Percentiles rank a stretch among this genome's conserved stretches.
phyloP scores from a whole-genome alignment of 495 filamentous ascomycete species.

The Penicillium arizonense region DNA sequence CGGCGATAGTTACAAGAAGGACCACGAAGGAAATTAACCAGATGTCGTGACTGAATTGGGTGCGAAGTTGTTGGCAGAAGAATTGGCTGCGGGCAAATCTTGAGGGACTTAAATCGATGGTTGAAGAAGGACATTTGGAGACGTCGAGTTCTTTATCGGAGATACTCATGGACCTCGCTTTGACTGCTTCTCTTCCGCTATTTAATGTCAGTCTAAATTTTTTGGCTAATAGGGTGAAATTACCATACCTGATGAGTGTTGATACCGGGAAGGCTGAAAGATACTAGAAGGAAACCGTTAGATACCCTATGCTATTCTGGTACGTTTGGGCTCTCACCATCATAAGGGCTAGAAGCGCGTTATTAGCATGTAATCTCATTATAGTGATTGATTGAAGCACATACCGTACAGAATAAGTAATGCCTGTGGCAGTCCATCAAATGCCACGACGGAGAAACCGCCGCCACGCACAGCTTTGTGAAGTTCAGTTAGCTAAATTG shows the following conservation, averaged over 20 bases:
- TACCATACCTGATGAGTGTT: slow-evolving; percentile 48
- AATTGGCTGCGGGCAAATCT: slow-evolving; percentile 43
- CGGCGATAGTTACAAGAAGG: slow-evolving; percentile 68
- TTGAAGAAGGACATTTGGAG: neutral
- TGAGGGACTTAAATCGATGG: neutral
- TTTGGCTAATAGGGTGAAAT: neutral
- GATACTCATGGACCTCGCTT: slow-evolving; percentile 58
- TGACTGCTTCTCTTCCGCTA: slow-evolving; percentile 61
- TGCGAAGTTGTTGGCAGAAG: slow-evolving; percentile 60
- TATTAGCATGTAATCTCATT: slow-evolving; percentile 13
- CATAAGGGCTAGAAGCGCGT: slow-evolving; percentile 58
- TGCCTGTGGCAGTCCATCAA: slow-evolving; percentile 64
- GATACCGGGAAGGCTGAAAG: slow-evolving; percentile 56
- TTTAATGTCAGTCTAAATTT: neutral
- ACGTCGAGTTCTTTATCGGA: neutral
- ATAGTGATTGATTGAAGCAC: neutral
- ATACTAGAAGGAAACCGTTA: slow-evolving; percentile 42
- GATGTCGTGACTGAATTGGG: slow-evolving; percentile 80
- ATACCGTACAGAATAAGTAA: slow-evolving; percentile 68
- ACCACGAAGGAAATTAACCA: slow-evolving; percentile 79
- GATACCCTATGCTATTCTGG: slow-evolving; percentile 6
- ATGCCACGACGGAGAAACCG: slow-evolving; percentile 76
- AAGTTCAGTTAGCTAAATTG: slow-evolving; percentile 2
- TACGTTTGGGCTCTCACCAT: slow-evolving; percentile 48
- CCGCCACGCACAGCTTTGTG: slow-evolving; percentile 66